These are phyloP conservation scores for Pleodorina starrii DNA, from an alignment of 139 green algal genomes.

Conservation along the genomic window DNA sequence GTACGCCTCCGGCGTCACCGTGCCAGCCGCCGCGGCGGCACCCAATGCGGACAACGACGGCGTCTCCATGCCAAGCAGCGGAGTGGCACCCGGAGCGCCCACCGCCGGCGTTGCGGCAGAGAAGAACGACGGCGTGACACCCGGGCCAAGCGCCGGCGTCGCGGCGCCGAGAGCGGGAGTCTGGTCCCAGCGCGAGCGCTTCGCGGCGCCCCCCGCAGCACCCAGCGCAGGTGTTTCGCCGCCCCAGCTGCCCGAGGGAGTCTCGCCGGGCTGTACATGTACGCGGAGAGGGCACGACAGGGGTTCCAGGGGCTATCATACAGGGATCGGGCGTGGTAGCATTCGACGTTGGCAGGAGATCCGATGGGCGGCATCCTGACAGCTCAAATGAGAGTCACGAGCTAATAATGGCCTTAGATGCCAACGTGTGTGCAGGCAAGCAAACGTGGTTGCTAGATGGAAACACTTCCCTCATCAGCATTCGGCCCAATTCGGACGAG, in stretches of 20 bases:
- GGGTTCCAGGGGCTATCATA: too few relatives aligned
- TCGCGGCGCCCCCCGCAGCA: conserved; percentile 56
- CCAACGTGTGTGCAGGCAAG: too few relatives aligned
- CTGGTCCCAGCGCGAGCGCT: conserved; percentile 89
- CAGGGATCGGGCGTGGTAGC: too few relatives aligned
- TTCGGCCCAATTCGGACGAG: too few relatives aligned
- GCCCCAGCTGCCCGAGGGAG: conserved; percentile 55
- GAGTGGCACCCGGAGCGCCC: conserved; percentile 48
- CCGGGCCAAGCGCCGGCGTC: conserved; percentile 56
- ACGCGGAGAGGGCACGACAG: neutral
- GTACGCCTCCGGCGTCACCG: conserved; percentile 72
- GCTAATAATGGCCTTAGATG: too few relatives aligned
- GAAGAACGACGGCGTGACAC: conserved; percentile 71
- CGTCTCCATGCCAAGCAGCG: conserved; percentile 80
- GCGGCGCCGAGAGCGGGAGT: conserved; percentile 76
- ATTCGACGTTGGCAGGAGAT: too few relatives aligned
- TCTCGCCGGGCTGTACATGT: conserved; percentile 48
- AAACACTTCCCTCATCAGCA: neutral
- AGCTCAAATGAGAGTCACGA: too few relatives aligned
- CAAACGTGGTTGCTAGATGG: too few relatives aligned
- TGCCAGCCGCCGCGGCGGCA: neutral
- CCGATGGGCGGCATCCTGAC: too few relatives aligned
- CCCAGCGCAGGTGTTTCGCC: conserved; percentile 56
- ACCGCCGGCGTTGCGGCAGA: conserved; percentile 78
- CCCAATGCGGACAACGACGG: conserved; percentile 39